Conservation (phyloP, 176 grass and related monocot genomes). For the Rhynchospora tenuis region DNA sequence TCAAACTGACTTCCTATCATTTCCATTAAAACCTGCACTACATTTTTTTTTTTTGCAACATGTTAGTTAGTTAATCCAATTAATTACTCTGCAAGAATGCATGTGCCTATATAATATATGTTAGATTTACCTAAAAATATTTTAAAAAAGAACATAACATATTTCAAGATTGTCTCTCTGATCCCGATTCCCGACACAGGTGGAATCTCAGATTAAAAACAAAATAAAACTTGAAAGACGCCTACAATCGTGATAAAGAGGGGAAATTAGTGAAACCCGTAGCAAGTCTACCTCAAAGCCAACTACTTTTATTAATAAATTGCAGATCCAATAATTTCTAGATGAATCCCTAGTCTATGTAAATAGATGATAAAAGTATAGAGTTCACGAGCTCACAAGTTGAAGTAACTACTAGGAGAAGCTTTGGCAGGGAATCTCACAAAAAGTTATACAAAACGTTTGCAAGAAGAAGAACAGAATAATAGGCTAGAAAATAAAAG, state of each 20-base stretch:
- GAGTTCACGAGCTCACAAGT: conserved; percentile 2
- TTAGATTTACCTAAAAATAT: too few relatives aligned
- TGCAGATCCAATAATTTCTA: background rate
- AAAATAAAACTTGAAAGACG: background rate
- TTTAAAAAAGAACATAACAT: background rate
- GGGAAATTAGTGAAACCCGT: background rate
- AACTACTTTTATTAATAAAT: background rate
- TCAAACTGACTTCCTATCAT: conserved; percentile 16
- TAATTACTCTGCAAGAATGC: background rate
- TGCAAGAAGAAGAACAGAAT: background rate
- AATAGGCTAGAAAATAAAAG: conserved; percentile 8
- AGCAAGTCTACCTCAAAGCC: background rate
- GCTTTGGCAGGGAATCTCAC: background rate
- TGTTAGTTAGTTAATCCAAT: background rate
- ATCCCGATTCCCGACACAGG: background rate
- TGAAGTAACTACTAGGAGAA: background rate
- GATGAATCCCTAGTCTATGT: background rate
- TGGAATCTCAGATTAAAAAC: background rate
- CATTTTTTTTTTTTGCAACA: background rate
- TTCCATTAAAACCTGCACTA: background rate
- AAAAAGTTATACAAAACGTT: background rate
- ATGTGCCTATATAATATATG: too few relatives aligned
- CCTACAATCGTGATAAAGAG: background rate
- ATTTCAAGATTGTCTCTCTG: background rate
- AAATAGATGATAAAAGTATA: background rate